Conservation (phyloP, 2,329 filamentous ascomycete genomes). For the Xylariaceae sp. region DNA sequence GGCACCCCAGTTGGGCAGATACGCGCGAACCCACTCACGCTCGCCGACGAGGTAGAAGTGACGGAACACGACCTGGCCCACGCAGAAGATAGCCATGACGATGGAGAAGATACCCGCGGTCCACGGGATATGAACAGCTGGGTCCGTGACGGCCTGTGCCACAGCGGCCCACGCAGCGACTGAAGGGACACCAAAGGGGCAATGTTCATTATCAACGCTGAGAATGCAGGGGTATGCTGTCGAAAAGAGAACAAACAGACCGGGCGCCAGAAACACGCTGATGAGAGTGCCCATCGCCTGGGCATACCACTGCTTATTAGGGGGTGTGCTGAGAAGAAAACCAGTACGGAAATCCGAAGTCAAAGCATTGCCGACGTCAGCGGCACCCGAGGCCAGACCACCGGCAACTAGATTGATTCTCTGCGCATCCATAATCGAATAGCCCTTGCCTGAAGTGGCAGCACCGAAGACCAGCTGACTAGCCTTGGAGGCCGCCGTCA, state of each 20-base stretch:
- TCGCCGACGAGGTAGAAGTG: conserved; percentile 61
- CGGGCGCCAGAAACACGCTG: conserved; percentile 70
- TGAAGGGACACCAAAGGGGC: conserved; percentile 67
- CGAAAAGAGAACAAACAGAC: conserved; percentile 72
- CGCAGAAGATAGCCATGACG: conserved; percentile 59
- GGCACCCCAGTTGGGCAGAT: conserved; percentile 68
- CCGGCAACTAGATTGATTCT: conserved; percentile 71
- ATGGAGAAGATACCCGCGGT: conserved; percentile 64
- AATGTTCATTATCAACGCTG: conserved; percentile 53
- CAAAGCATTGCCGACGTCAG: conserved; percentile 60
- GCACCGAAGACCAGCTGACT: conserved; percentile 73
- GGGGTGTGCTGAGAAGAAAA: conserved; percentile 70
- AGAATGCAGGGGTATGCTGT: conserved; percentile 73
- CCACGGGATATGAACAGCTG: conserved; percentile 60
- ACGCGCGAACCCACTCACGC: conserved; percentile 60
- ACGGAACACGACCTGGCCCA: conserved; percentile 58
- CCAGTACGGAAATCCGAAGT: conserved; percentile 71
- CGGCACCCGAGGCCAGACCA: conserved; percentile 61
- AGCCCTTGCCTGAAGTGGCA: conserved; percentile 63
- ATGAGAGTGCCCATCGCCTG: conserved; percentile 68
- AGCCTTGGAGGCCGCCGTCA: conserved; percentile 72
- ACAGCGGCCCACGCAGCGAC: conserved; percentile 72
- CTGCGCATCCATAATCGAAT: conserved; percentile 59
- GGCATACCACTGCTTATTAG: conserved; percentile 70
- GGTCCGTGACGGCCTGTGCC: conserved; percentile 66